phyloP scores from a whole-genome alignment of 148 eudicot genomes.

The Rhododendron vialii region DNA sequence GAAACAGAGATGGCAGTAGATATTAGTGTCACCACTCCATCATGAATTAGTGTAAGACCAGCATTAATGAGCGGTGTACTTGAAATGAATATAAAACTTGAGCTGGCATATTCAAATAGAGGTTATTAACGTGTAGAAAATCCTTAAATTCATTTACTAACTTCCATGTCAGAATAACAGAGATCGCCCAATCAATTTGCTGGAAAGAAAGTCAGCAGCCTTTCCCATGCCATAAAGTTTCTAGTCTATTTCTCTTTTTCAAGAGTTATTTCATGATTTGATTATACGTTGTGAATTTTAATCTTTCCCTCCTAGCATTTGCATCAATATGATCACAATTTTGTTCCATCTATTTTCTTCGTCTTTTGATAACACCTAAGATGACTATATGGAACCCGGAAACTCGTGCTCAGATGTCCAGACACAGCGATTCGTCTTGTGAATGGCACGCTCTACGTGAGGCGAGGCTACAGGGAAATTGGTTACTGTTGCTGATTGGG shows the following conservation, averaged over 20 bases:
- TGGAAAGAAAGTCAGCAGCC: no score
- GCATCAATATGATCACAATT: not conserved
- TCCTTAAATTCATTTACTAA: no score
- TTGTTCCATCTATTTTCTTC: not conserved
- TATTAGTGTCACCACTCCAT: not conserved
- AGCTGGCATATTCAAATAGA: not conserved
- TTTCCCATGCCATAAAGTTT: no score
- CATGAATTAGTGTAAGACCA: not conserved
- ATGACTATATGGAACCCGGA: not conserved
- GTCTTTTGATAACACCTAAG: not conserved
- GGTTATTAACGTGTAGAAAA: not conserved
- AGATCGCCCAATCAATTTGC: no score
- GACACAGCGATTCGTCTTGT: not conserved
- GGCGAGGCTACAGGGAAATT: not conserved
- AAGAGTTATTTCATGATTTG: no score
- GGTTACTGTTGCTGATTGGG: not conserved
- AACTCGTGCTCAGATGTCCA: not conserved
- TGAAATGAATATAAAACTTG: not conserved
- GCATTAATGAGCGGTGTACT: not conserved
- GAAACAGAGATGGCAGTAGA: not conserved
- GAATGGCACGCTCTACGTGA: not conserved
- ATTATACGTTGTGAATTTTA: not conserved
- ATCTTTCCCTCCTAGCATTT: not conserved
- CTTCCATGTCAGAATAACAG: no score
- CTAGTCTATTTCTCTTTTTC: no score